Evolutionary conservation across 768 basidiomycete species (phyloP), one percentile per base, ranked within the genome.

Genomic region (Lactifluus volemus): DNA sequence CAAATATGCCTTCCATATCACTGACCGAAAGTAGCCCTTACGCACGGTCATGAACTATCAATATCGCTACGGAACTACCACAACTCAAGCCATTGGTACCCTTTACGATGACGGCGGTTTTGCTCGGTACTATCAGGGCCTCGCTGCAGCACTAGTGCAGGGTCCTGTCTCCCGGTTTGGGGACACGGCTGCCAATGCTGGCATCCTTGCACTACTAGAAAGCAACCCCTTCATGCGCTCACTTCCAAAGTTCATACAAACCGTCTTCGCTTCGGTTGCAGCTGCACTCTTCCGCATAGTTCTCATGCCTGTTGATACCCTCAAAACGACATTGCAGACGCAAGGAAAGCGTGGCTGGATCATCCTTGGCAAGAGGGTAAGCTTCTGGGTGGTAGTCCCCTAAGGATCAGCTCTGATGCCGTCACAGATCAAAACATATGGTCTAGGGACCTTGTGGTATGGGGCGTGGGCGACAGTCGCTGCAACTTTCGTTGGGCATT

Each of bases 21-120:
- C n/a, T 32, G 30, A 53, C 53, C 4, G 2, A 42, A 11, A 47
- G 12, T 56, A 88, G 88, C 93, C 92, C 5, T 73, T 96, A n/a
- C 83, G 92, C n/a, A 97, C 95, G 2, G 80, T 94, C 58, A 98
- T 98, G 96, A 98, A 98, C 77, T 97, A 90, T 70, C 92, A 94
- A 74, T 93, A 94, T 71, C 83, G 87, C 55, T 94, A 84, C 69
- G 94, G 94, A n/a, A 87, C 86, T 2, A 81, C 84, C 1, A 84
- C 84, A 6, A 83, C 83, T 0, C 73, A 79, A 42, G 86, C 89
- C 12, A 81, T 79, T 59, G 71, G 73, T 51, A 90, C 82, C 3
- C 83, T 95, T 17, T 88, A 88, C 70, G 73, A 73, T 2, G 88
- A 93, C 61, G 92, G 93, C 14, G 91, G 92, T 9, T 87, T 81